Conservation (phyloP, 148 eudicot genomes). For the Vaccinium myrtillus region DNA sequence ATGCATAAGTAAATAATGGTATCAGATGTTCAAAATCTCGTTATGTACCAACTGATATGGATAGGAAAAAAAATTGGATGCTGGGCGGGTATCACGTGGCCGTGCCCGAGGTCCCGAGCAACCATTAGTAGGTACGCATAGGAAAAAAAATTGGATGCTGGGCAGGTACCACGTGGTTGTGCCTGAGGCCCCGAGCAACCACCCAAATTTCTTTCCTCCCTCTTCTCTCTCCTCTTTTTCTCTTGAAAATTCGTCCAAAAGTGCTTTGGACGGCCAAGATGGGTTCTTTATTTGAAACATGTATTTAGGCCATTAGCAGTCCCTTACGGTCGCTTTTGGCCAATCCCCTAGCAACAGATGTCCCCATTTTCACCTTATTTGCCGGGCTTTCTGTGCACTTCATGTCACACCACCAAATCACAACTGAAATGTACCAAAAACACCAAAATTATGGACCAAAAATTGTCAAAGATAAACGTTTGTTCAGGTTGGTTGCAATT, state of each 20-base stretch:
- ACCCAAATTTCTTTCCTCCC: too few relatives aligned
- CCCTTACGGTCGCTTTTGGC: not conserved
- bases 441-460: not conserved
- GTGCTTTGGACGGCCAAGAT: not conserved
- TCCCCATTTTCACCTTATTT: conserved; percentile 12
- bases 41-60: not conserved
- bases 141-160: too few relatives aligned
- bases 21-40: not conserved
- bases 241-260: too few relatives aligned
- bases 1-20: not conserved
- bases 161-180: too few relatives aligned
- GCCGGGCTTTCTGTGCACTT: conserved; percentile 7
- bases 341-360: not conserved
- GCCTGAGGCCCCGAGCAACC: too few relatives aligned
- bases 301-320: not conserved
- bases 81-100: too few relatives aligned
- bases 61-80: too few relatives aligned
- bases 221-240: too few relatives aligned
- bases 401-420: not conserved
- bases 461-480: not conserved
- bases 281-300: not conserved
- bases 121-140: too few relatives aligned
- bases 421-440: not conserved
- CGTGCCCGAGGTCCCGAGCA: too few relatives aligned
- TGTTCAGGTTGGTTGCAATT: not conserved